A percentile compares a stretch with the other conserved stretches of the same genome.
phyloP scores from a whole-genome alignment of 441 rosid genomes.

The Flueggea neowawraea region DNA sequence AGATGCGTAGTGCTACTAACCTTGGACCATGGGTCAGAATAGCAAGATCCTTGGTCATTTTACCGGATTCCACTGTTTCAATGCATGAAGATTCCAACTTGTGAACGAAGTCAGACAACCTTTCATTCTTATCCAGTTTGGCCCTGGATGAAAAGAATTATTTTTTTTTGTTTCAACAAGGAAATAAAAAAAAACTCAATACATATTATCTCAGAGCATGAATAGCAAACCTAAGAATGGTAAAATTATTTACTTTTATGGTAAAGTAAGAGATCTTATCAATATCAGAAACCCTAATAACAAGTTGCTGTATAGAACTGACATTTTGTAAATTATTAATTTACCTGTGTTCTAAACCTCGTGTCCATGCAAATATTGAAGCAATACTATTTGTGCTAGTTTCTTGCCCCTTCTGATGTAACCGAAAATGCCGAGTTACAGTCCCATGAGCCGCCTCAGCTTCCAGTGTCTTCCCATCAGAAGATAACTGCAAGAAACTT shows the following conservation, averaged over 20 bases:
- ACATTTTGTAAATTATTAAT: no score
- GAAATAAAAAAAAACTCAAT: no score
- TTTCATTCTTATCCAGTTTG: constrained; percentile 73
- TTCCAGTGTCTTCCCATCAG: constrained; percentile 92
- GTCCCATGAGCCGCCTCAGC: constrained; percentile 99
- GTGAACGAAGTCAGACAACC: constrained; percentile 64
- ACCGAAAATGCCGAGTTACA: constrained; percentile 90
- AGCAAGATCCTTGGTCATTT: constrained; percentile 98
- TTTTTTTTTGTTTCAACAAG: no score
- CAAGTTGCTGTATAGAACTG: no score
- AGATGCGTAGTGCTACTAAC: constrained; percentile 35
- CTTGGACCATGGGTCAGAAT: constrained; percentile 72
- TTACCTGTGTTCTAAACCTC: constrained; percentile 91
- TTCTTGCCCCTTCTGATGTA: constrained; percentile 90
- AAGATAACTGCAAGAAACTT: constrained; percentile 75
- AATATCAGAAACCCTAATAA: no score
- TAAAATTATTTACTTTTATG: no score
- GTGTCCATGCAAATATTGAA: constrained; percentile 94
- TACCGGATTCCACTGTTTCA: constrained; percentile 78
- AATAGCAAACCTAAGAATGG: no score
- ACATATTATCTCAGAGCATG: no score
- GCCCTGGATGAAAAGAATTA: no score
- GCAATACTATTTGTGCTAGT: constrained; percentile 98
- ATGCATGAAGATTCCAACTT: constrained; percentile 87
- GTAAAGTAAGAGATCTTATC: no score